Conservation (phyloP, 1,139 yeast genomes). For the Hyphopichia fennica region DNA sequence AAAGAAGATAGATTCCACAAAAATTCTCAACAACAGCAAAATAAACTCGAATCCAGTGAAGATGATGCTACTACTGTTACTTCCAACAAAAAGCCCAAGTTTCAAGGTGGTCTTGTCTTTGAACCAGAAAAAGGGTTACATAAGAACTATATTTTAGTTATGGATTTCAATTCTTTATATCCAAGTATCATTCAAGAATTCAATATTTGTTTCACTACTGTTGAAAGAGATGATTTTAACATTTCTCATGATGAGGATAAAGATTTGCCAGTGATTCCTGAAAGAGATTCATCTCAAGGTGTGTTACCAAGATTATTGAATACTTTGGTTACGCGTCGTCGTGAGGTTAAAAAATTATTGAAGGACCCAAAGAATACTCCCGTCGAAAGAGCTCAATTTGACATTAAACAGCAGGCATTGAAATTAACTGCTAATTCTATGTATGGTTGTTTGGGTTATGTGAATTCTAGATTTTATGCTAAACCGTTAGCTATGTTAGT, state of each 20-base stretch:
- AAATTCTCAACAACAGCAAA: constrained; percentile 39
- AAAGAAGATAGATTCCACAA: constrained; percentile 60
- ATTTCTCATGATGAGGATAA: constrained; percentile 53
- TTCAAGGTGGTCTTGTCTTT: constrained; percentile 94
- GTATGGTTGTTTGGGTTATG: constrained; percentile 98
- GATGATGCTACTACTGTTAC: constrained; percentile 50
- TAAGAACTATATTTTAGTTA: constrained; percentile 82
- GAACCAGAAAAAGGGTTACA: constrained; percentile 97
- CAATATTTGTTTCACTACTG: constrained; percentile 96
- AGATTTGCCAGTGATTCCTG: constrained; percentile 73
- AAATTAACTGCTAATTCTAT: constrained; percentile 97
- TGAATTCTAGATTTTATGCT: constrained; percentile 90
- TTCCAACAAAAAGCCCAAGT: constrained; percentile 76
- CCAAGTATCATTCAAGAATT: constrained; percentile 97
- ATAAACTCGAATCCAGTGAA: constrained; percentile 38
- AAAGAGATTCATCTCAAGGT: constrained; percentile 60
- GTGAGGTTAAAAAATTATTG: constrained; percentile 85
- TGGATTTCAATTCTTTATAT: constrained; percentile 97
- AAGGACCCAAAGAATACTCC: constrained; percentile 69
- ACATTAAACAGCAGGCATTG: constrained; percentile 93
- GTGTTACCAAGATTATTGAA: constrained; percentile 84
- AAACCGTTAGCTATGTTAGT: constrained; percentile 95
- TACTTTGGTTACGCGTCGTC: constrained; percentile 85
- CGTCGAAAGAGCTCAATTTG: constrained; percentile 75
- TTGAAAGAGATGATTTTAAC: constrained; percentile 62